Percentiles rank a stretch among this genome's conserved stretches.
These are phyloP conservation scores for Naegleria gruberi DNA, from an alignment of 208 protist genomes.

Conservation along the genomic window DNA sequence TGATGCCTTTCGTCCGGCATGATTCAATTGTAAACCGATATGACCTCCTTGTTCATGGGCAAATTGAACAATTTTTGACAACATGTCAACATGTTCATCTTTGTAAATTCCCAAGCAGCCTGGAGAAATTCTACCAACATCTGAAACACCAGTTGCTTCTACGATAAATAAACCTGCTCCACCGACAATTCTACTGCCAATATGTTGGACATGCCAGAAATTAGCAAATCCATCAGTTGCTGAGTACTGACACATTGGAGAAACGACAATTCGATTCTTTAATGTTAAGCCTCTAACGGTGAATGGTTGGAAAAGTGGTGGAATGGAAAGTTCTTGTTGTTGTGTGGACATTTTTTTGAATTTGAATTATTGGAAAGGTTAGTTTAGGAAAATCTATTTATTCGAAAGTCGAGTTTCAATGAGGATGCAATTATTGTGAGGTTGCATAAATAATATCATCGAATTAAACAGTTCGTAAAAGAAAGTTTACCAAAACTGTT, in stretches of 20 bases:
- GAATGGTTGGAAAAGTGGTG: too few species aligned
- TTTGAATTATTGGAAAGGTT: too few species aligned
- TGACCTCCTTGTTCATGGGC: conserved; percentile 21
- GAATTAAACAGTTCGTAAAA: too few species aligned
- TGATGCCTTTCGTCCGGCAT: background rate
- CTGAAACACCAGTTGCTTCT: conserved; percentile 35
- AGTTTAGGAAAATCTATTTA: too few species aligned
- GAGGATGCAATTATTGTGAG: too few species aligned
- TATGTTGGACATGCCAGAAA: conserved; percentile 40
- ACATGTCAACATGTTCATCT: conserved; percentile 41
- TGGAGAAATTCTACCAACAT: conserved; percentile 38
- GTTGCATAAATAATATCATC: too few species aligned
- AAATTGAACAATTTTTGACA: conserved; percentile 39
- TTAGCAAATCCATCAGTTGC: conserved; percentile 35
- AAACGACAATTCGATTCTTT: conserved; percentile 43
- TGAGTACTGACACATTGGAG: conserved; percentile 44
- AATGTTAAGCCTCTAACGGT: conserved; percentile 34
- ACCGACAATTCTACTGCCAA: conserved; percentile 29
- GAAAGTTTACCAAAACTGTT: too few species aligned
- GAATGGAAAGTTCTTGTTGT: too few species aligned
- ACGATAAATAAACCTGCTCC: conserved; percentile 37
- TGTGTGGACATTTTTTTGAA: too few species aligned
- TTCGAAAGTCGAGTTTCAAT: too few species aligned
- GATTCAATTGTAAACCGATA: conserved; percentile 10
- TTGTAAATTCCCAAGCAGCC: conserved; percentile 38